phyloP scores from a whole-genome alignment of 352 stramenopile species.

The Phytophthora lateralis region DNA sequence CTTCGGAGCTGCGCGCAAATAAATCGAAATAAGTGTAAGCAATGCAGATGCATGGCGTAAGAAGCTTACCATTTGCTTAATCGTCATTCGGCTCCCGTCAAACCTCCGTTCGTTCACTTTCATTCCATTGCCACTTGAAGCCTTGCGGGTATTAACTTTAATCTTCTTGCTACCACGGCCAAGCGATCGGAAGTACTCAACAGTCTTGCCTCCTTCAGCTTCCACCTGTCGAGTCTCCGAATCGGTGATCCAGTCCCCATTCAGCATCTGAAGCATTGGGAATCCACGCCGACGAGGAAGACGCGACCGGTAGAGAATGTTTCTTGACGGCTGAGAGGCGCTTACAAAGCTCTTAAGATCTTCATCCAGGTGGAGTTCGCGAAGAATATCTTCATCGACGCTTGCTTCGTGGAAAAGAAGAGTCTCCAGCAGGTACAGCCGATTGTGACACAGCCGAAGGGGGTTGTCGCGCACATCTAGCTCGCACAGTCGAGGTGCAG shows the following conservation, averaged over 20 bases:
- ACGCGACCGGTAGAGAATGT: constrained; percentile 41
- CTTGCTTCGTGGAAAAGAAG: constrained; percentile 42
- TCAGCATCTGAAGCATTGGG: constrained; percentile 69
- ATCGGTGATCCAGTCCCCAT: constrained; percentile 67
- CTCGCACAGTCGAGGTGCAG: constrained; percentile 50
- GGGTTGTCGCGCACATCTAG: constrained; percentile 65
- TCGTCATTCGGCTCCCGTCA: constrained; percentile 72
- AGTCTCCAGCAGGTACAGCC: constrained; percentile 71
- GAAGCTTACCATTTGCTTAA: constrained; percentile 53
- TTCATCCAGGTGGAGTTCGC: constrained; percentile 46
- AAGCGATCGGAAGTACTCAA: constrained; percentile 51
- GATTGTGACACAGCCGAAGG: constrained; percentile 63
- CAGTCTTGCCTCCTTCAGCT: constrained; percentile 40
- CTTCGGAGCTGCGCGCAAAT: constrained; percentile 38
- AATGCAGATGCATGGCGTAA: background rate
- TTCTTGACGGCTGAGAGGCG: background rate
- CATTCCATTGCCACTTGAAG: background rate
- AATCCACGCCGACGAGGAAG: constrained; percentile 62
- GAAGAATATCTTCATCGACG: constrained; percentile 43
- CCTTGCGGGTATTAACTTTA: background rate
- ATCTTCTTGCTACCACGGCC: background rate
- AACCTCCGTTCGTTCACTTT: constrained; percentile 35
- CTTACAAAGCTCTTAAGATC: constrained; percentile 33
- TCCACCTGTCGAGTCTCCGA: constrained; percentile 56
- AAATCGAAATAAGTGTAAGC: background rate